Evolutionary conservation across 2,329 filamentous ascomycete species (phyloP).

Genomic region (Verticillium zaregamsianum): DNA sequence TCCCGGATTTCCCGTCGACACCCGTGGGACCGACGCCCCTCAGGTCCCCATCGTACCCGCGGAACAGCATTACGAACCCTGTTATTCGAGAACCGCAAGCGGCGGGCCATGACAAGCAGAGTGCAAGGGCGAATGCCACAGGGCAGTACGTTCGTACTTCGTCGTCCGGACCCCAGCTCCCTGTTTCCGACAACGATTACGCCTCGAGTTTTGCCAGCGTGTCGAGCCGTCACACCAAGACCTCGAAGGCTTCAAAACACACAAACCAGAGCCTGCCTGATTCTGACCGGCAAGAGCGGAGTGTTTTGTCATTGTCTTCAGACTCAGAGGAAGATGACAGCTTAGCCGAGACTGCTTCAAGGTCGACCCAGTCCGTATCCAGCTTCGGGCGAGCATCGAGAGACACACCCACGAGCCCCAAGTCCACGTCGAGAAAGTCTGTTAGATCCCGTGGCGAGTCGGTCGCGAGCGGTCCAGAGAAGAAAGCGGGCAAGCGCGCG

Average conservation of each 20-base stretch:
- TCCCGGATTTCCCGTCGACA: conserved; percentile 2
- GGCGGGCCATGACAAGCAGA: background rate
- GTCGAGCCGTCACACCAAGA: conserved; percentile 51
- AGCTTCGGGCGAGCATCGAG: conserved; percentile 15
- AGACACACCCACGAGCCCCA: conserved; percentile 8
- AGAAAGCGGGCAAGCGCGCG: conserved; percentile 32
- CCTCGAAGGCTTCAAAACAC: conserved; percentile 47
- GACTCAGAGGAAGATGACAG: conserved; percentile 48
- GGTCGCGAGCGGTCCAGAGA: conserved; percentile 5
- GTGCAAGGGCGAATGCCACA: conserved; percentile 8
- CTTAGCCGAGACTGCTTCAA: conserved; percentile 23
- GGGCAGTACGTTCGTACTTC: conserved; percentile 1
- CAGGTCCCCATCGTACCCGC: conserved; percentile 5
- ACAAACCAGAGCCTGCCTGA: conserved; percentile 44
- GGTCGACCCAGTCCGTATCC: conserved; percentile 19
- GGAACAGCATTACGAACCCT: conserved; percentile 11
- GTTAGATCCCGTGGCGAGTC: background rate
- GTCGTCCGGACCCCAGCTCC: background rate
- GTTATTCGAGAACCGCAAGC: conserved; percentile 7
- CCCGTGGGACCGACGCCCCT: conserved; percentile 3
- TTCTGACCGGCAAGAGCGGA: conserved; percentile 49
- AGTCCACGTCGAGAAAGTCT: conserved; percentile 5
- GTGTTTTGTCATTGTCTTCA: conserved; percentile 53
- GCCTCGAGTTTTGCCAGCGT: conserved; percentile 38
- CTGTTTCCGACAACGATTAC: conserved; percentile 25